Percentiles rank a stretch among this genome's conserved stretches.
These are phyloP conservation scores for Avicennia marina DNA, from an alignment of 257 asterid genomes.

Conservation along the genomic window DNA sequence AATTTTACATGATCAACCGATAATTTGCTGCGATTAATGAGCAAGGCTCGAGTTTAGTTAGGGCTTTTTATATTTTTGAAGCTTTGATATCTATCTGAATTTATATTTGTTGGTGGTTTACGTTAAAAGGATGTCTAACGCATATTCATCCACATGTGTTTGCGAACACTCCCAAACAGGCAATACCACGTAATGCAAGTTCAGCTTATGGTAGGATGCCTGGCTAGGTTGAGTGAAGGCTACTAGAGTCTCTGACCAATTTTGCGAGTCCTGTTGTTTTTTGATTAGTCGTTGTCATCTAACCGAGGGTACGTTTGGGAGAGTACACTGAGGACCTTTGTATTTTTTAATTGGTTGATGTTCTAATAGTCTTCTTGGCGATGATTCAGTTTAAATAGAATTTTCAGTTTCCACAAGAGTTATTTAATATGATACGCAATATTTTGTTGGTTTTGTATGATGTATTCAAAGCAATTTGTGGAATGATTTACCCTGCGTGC, in stretches of 20 bases:
- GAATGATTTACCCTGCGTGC: too few relatives aligned
- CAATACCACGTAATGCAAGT: background rate
- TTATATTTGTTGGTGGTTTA: too few relatives aligned
- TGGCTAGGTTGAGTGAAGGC: background rate
- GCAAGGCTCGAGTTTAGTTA: constrained; percentile 1
- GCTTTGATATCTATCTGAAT: too few relatives aligned
- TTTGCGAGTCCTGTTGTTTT: background rate
- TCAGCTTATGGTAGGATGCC: background rate
- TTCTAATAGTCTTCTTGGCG: background rate
- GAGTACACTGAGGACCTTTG: background rate
- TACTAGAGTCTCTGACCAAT: background rate
- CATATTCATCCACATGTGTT: too few relatives aligned
- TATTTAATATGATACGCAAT: too few relatives aligned
- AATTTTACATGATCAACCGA: background rate
- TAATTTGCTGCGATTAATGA: background rate
- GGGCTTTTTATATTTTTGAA: background rate
- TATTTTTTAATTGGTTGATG: too few relatives aligned
- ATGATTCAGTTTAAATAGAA: background rate
- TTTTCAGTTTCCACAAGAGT: background rate
- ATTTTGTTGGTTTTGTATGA: too few relatives aligned
- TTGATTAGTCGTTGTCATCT: background rate
- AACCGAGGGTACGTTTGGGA: background rate
- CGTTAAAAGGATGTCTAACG: background rate
- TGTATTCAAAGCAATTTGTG: too few relatives aligned
- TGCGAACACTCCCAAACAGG: background rate